Conservation (phyloP, 495 filamentous ascomycete genomes). For the Penicillium salamii region DNA sequence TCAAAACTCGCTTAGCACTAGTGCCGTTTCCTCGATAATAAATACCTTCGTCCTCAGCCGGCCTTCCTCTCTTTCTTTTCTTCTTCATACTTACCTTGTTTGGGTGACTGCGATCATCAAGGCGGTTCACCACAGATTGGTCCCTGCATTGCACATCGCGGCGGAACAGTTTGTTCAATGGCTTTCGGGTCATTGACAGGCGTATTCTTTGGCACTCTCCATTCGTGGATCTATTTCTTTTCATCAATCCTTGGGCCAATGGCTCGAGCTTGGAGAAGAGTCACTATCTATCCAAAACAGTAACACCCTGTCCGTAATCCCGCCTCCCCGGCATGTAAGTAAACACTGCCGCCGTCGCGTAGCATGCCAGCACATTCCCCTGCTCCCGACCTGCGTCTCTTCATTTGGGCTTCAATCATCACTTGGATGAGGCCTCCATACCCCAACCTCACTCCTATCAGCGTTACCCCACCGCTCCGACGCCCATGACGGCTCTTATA, state of each 20-base stretch:
- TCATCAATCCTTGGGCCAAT: slow-evolving; percentile 50
- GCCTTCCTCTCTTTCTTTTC: slow-evolving; percentile 39
- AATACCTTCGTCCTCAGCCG: slow-evolving; percentile 19
- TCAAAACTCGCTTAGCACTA: slow-evolving; percentile 33
- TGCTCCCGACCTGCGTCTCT: too few species aligned
- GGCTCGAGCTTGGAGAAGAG: slow-evolving; percentile 54
- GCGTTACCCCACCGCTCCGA: too few species aligned
- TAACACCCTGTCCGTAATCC: too few species aligned
- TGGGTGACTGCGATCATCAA: slow-evolving; percentile 61
- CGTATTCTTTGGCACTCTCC: slow-evolving; percentile 70
- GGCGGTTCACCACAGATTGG: slow-evolving; percentile 56
- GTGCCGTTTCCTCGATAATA: slow-evolving; percentile 14
- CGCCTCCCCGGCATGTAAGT: too few species aligned
- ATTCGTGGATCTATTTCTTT: slow-evolving; percentile 46
- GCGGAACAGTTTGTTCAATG: slow-evolving; percentile 63
- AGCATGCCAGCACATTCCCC: too few species aligned
- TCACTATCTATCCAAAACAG: too few species aligned
- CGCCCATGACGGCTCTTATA: too few species aligned
- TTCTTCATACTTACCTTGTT: slow-evolving; percentile 78
- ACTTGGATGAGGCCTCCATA: too few species aligned
- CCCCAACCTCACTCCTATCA: too few species aligned
- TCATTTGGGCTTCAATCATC: too few species aligned
- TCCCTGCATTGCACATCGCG: slow-evolving; percentile 78
- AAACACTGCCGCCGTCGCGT: too few species aligned
- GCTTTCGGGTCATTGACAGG: slow-evolving; percentile 68